Evolutionary conservation across 2,329 filamentous ascomycete species (phyloP).

Genomic region (Geosmithia flava): DNA sequence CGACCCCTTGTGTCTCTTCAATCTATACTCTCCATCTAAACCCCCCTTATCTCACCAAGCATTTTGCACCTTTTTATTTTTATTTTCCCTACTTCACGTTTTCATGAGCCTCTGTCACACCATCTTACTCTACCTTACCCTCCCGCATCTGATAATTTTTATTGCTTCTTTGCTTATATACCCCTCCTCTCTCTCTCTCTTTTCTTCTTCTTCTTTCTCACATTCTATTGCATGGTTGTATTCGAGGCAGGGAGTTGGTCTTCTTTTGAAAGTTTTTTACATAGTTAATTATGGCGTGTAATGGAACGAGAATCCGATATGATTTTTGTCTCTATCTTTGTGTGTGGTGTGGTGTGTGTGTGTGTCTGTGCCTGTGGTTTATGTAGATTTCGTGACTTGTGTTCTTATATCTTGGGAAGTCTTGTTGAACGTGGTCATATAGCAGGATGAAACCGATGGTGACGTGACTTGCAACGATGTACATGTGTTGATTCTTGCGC

Average conservation of each 20-base stretch:
- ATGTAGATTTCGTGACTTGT: no score
- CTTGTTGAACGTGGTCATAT: no score
- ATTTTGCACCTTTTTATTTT: not conserved
- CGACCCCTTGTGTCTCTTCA: not conserved
- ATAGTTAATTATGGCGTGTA: not conserved
- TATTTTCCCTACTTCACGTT: not conserved
- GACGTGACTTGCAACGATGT: no score
- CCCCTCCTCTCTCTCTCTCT: not conserved
- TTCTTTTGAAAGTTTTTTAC: not conserved
- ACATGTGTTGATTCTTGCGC: no score
- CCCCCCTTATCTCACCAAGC: not conserved
- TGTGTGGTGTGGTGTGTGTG: no score
- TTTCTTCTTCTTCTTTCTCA: not conserved
- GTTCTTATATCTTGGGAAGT: no score
- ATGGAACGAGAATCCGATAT: no score
- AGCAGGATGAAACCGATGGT: no score
- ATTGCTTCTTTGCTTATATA: not conserved
- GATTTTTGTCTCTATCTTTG: not conserved
- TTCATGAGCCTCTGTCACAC: not conserved
- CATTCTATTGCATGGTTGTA: not conserved
- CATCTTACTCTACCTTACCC: not conserved
- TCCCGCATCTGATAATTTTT: not conserved
- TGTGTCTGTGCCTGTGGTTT: no score
- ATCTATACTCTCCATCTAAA: not conserved
- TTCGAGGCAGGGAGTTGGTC: not conserved